Evolutionary conservation across 2,329 filamentous ascomycete genomes (phyloP).

Genomic region (Zopfia rhizophila): DNA sequence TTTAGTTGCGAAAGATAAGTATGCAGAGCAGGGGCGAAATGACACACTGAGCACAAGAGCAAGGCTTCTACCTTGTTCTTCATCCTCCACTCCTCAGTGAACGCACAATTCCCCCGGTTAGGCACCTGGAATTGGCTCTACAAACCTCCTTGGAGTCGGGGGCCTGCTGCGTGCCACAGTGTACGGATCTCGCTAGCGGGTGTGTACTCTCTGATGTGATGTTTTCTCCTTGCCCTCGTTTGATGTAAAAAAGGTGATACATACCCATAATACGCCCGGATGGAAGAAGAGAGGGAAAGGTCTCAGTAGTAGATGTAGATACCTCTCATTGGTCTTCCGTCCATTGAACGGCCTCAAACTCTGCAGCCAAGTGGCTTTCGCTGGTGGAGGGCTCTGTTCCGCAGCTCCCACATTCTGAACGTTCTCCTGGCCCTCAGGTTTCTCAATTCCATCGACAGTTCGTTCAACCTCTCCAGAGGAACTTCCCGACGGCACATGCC

Average conservation of each 20-base stretch:
- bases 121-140: no score
- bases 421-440: conserved; percentile 4
- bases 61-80: no score
- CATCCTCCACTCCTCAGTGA: no score
- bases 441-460: conserved; percentile 8
- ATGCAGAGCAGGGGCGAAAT: neutral
- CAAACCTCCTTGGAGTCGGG: no score
- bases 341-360: conserved; percentile 80
- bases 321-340: conserved; percentile 80
- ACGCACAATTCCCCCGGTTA: no score
- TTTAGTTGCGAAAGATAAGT: neutral
- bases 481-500: conserved; percentile 1
- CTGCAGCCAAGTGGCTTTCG: conserved; percentile 67
- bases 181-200: no score
- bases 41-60: no score
- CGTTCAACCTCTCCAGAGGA: conserved; percentile 13
- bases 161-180: no score
- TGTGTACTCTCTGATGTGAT: no score
- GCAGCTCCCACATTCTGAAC: conserved; percentile 2
- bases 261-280: conserved; percentile 81
- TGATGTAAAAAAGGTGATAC: conserved; percentile 51
- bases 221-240: no score
- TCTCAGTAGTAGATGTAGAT: conserved; percentile 72
- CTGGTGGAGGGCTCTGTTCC: conserved; percentile 38
- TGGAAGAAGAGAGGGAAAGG: conserved; percentile 87